phyloP scores from a whole-genome alignment of 352 stramenopile genomes.

The Pythium aphanidermatum region DNA sequence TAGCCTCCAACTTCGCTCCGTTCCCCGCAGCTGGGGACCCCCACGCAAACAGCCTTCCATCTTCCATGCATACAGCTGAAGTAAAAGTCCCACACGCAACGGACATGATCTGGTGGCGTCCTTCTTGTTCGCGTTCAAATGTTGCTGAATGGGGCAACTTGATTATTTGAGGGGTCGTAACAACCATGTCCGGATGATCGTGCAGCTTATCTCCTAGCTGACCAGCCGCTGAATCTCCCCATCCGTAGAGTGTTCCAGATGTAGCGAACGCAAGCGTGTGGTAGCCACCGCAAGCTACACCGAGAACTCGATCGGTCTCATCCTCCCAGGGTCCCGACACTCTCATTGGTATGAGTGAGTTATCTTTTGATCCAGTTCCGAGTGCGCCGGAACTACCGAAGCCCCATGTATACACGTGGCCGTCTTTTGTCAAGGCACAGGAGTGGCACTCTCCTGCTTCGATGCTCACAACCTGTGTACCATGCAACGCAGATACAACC shows the following conservation, averaged over 20 bases:
- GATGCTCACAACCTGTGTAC: slow-evolving; percentile 33
- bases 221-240: slow-evolving; percentile 66
- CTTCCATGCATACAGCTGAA: slow-evolving; percentile 38
- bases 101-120: slow-evolving; percentile 21
- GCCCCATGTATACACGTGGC: slow-evolving; percentile 81
- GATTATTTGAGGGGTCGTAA: slow-evolving; percentile 44
- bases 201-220: slow-evolving; percentile 54
- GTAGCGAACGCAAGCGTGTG: slow-evolving; percentile 58
- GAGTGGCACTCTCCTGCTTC: slow-evolving; percentile 84
- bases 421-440: slow-evolving; percentile 45
- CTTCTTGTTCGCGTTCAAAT: slow-evolving; percentile 10
- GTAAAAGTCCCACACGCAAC: slow-evolving; percentile 66
- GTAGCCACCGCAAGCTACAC: slow-evolving; percentile 67
- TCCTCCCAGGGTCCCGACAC: slow-evolving; percentile 33
- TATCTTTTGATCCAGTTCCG: slow-evolving; percentile 55
- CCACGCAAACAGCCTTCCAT: slow-evolving; percentile 67
- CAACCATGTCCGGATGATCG: slow-evolving; percentile 45
- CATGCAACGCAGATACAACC: slow-evolving; percentile 26
- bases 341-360: slow-evolving; percentile 34
- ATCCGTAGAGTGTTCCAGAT: slow-evolving; percentile 59
- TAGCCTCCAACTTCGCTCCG: slow-evolving; percentile 36
- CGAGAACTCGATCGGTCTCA: slow-evolving; percentile 19
- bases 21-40: slow-evolving; percentile 68
- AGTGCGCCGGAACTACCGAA: slow-evolving; percentile 80
- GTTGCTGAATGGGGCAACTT: slow-evolving; percentile 14